Conservation (phyloP, 495 filamentous ascomycete genomes). For the Penicillium silybi region DNA sequence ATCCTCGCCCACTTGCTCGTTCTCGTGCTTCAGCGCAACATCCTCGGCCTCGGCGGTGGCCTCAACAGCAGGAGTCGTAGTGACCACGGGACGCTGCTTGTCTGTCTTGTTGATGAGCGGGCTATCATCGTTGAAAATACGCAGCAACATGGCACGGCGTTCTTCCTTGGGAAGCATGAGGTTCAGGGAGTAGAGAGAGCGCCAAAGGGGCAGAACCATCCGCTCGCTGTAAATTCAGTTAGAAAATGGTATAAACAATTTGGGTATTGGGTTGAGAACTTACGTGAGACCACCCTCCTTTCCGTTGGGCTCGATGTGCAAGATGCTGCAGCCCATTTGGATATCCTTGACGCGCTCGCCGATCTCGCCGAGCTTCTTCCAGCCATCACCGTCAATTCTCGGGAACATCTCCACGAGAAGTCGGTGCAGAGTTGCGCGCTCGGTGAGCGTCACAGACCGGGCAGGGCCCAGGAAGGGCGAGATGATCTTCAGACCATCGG, state of each 20-base stretch:
- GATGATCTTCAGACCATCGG: conserved; percentile 81
- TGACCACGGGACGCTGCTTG: conserved; percentile 21
- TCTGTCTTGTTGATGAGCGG: conserved; percentile 55
- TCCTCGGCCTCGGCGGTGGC: conserved; percentile 36
- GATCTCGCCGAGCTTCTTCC: conserved; percentile 79
- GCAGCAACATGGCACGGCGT: conserved; percentile 82
- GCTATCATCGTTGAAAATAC: conserved; percentile 81
- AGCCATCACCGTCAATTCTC: conserved; percentile 63
- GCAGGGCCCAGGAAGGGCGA: conserved; percentile 82
- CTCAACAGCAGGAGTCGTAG: conserved; percentile 13
- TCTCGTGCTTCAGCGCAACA: conserved; percentile 31
- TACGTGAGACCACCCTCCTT: conserved; percentile 65
- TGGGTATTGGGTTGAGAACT: conserved; percentile 12
- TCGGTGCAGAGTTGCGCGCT: conserved; percentile 69
- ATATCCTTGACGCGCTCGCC: conserved; percentile 76
- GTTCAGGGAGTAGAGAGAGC: conserved; percentile 79
- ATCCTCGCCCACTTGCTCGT: conserved; percentile 34
- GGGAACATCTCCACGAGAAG: conserved; percentile 95
- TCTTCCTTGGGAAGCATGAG: conserved; percentile 98
- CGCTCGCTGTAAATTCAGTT: conserved; percentile 50
- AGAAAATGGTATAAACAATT: conserved; percentile 7
- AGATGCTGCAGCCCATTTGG: conserved; percentile 86
- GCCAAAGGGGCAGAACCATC: conserved; percentile 89
- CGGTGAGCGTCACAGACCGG: conserved; percentile 67
- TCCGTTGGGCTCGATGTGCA: conserved; percentile 70